phyloP scores from a whole-genome alignment of 257 asterid genomes.

The Lycium ferocissimum region DNA sequence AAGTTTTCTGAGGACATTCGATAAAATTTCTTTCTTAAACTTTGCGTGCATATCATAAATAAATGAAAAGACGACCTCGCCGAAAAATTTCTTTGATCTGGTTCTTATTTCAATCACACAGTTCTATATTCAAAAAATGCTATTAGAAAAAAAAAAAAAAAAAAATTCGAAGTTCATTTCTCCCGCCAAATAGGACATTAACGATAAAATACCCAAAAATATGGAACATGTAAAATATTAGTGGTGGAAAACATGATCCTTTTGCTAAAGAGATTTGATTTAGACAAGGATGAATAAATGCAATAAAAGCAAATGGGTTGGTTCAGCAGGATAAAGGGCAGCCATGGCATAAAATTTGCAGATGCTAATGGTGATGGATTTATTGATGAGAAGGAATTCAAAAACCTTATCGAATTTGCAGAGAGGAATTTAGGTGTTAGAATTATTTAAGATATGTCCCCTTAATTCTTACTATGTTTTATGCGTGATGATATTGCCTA shows the following conservation, averaged over 20 bases:
- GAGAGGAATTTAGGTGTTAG: slow-evolving; percentile 42
- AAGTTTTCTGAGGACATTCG: no score
- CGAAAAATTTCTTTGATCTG: no score
- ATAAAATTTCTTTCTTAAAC: no score
- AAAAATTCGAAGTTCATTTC: no score
- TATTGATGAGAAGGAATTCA: slow-evolving; percentile 48
- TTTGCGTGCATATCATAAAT: no score
- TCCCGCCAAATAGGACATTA: no score
- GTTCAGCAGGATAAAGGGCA: slow-evolving; percentile 45
- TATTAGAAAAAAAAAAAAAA: no score
- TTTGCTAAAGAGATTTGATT: slow-evolving; percentile 49
- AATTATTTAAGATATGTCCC: neutral
- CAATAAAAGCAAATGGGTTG: slow-evolving; percentile 41
- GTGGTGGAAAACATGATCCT: slow-evolving; percentile 47
- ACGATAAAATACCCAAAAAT: no score
- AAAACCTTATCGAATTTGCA: slow-evolving; percentile 47
- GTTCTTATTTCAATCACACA: neutral
- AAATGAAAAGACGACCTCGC: no score
- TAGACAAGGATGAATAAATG: slow-evolving; percentile 44
- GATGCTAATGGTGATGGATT: slow-evolving; percentile 43
- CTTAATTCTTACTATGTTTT: neutral
- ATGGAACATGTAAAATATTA: no score
- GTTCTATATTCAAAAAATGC: neutral
- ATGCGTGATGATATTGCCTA: neutral
- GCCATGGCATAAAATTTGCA: slow-evolving; percentile 39